These are phyloP conservation scores for Podospora pseudoanserina DNA, from an alignment of 495 filamentous ascomycete species.

Conservation along the genomic window DNA sequence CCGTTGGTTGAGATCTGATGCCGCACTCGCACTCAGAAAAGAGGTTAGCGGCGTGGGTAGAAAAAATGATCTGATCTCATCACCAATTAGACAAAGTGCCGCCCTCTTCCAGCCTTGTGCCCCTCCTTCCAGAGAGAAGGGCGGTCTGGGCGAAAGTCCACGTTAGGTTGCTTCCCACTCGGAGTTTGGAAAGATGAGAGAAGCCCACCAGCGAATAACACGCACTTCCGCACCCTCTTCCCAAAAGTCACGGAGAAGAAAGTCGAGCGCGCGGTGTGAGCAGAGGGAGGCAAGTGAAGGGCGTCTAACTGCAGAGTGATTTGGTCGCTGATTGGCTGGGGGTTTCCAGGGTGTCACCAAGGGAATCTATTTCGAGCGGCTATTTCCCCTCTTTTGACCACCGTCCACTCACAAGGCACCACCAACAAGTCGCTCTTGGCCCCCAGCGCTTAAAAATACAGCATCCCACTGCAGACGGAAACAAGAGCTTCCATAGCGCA, in stretches of 20 bases:
- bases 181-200: background rate
- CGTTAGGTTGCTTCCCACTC: too few relatives aligned
- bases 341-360: slow-evolving; percentile 6
- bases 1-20: background rate
- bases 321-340: slow-evolving; percentile 23
- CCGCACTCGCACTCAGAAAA: background rate
- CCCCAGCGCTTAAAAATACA: slow-evolving; percentile 27
- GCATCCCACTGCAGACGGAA: slow-evolving; percentile 27
- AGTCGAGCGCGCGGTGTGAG: background rate
- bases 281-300: slow-evolving; percentile 2
- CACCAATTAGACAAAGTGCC: background rate
- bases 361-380: slow-evolving; percentile 31
- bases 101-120: background rate
- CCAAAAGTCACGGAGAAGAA: background rate
- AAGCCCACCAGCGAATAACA: background rate
- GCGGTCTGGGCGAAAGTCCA: too few relatives aligned
- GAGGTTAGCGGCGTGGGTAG: background rate
- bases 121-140: too few relatives aligned
- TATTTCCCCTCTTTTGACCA: slow-evolving; percentile 14
- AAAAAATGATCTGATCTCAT: background rate
- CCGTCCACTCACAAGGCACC: slow-evolving; percentile 21
- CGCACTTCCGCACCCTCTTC: background rate
- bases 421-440: slow-evolving; percentile 7
- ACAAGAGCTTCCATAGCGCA: slow-evolving; percentile 20
- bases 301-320: slow-evolving; percentile 37